These are phyloP conservation scores for Spirogloea muscicola DNA, from an alignment of 139 green algal species.

Conservation along the genomic window DNA sequence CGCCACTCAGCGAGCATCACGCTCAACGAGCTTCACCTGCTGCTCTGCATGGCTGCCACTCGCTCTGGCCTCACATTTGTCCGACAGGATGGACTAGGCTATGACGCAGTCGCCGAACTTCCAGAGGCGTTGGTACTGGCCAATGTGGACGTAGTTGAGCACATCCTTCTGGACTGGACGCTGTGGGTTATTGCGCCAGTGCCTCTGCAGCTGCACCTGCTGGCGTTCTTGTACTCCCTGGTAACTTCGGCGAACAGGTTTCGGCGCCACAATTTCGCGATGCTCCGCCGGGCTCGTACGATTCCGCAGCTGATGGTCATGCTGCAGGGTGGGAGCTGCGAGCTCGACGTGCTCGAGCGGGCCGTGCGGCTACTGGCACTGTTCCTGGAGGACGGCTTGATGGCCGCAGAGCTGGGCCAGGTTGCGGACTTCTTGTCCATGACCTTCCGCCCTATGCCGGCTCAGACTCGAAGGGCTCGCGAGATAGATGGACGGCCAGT, in stretches of 20 bases:
- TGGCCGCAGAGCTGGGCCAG: slow-evolving; percentile 12
- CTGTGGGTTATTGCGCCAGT: slow-evolving; percentile 33
- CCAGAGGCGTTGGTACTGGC: slow-evolving; percentile 23
- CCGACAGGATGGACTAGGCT: too few species aligned
- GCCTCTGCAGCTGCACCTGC: slow-evolving; percentile 19
- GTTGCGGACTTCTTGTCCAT: slow-evolving; percentile 39
- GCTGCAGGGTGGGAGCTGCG: slow-evolving; percentile 4
- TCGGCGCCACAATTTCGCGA: slow-evolving; percentile 29
- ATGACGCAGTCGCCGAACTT: too few species aligned
- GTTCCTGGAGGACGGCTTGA: slow-evolving; percentile 16
- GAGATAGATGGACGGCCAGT: background rate
- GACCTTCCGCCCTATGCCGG: slow-evolving; percentile 14
- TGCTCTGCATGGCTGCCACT: slow-evolving; percentile 35
- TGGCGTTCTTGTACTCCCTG: slow-evolving; percentile 16
- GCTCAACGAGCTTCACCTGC: slow-evolving; percentile 16
- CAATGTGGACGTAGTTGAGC: slow-evolving; percentile 23
- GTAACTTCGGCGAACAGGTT: slow-evolving; percentile 7
- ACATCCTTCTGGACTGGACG: slow-evolving; percentile 45
- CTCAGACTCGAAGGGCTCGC: too few species aligned
- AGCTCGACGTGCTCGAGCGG: slow-evolving; percentile 7
- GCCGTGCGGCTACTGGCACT: slow-evolving; percentile 3
- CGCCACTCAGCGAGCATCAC: slow-evolving; percentile 18
- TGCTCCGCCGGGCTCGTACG: slow-evolving; percentile 20
- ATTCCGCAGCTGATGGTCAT: slow-evolving; percentile 17
- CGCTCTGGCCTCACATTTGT: too few species aligned